A percentile compares a stretch with the other conserved stretches of the same genome.
Conservation (phyloP, 805 yeast species). For the Spathaspora arborariae region DNA sequence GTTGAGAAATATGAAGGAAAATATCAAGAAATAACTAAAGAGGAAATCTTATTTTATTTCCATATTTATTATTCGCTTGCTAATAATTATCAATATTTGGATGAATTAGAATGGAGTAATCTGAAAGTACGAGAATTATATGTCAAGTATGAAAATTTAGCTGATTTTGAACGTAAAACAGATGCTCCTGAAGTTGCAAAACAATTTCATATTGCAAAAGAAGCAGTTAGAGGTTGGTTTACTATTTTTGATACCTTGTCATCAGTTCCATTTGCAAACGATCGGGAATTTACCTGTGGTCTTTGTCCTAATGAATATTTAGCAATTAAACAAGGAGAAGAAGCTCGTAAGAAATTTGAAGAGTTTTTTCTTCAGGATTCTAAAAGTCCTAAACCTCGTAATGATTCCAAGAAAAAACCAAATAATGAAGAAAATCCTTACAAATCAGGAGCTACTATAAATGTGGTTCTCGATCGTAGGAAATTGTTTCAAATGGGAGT, state of each 20-base stretch:
- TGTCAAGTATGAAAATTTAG: conserved; percentile 10
- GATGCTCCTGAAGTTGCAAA: conserved; percentile 11
- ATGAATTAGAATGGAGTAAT: conserved; percentile 25
- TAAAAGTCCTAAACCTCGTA: not conserved
- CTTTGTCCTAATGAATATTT: conserved; percentile 28
- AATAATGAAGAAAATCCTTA: not conserved
- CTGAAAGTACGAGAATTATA: conserved; percentile 21
- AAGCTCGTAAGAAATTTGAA: conserved; percentile 3
- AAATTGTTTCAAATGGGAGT: conserved; percentile 30
- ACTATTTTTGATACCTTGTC: conserved; percentile 25
- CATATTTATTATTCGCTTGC: conserved; percentile 27
- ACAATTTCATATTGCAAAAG: conserved; percentile 10
- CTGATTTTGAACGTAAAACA: conserved; percentile 14
- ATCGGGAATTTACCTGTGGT: conserved; percentile 18
- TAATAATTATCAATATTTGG: conserved; percentile 21
- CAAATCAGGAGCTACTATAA: too few relatives aligned
- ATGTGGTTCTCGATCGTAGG: too few relatives aligned
- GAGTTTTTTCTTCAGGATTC: conserved; percentile 4
- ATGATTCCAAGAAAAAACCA: not conserved
- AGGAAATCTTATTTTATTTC: conserved; percentile 24
- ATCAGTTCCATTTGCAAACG: conserved; percentile 21
- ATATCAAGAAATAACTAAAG: conserved; percentile 10
- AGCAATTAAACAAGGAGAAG: not conserved
- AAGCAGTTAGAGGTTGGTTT: conserved; percentile 24
- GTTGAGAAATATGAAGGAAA: not conserved